phyloP scores from a whole-genome alignment of 345 rosid species.

The Acer saccharum region DNA sequence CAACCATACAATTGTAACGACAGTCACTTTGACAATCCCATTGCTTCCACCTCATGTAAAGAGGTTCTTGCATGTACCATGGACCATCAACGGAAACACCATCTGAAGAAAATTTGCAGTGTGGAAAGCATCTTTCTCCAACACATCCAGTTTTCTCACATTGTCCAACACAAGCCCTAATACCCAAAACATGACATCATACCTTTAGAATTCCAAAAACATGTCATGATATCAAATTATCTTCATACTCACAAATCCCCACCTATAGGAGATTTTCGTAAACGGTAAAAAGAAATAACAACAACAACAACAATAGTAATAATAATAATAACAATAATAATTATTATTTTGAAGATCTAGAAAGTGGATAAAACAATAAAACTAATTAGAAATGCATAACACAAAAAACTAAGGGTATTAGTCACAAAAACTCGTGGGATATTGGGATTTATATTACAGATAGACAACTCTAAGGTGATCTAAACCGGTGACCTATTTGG shows the following conservation, averaged over 20 bases:
- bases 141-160: conserved; percentile 73
- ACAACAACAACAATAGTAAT: not conserved
- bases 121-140: conserved; percentile 61
- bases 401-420: not conserved
- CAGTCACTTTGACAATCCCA: conserved; percentile 81
- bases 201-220: not conserved
- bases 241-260: not conserved
- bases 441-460: not conserved
- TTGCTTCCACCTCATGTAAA: conserved; percentile 63
- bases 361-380: not conserved
- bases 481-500: too few species aligned
- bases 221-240: not conserved
- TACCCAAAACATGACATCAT: conserved; percentile 11
- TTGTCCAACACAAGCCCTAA: conserved; percentile 57
- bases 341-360: not conserved
- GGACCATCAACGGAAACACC: conserved; percentile 45
- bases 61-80: conserved; percentile 74
- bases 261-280: not conserved
- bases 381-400: not conserved
- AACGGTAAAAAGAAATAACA: not conserved
- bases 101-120: conserved; percentile 58
- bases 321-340: not conserved
- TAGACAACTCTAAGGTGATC: not conserved
- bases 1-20: conserved; percentile 70
- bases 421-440: not conserved